These are phyloP conservation scores for Nakataea oryzae DNA, from an alignment of 2,329 filamentous ascomycete species.

Conservation along the genomic window DNA sequence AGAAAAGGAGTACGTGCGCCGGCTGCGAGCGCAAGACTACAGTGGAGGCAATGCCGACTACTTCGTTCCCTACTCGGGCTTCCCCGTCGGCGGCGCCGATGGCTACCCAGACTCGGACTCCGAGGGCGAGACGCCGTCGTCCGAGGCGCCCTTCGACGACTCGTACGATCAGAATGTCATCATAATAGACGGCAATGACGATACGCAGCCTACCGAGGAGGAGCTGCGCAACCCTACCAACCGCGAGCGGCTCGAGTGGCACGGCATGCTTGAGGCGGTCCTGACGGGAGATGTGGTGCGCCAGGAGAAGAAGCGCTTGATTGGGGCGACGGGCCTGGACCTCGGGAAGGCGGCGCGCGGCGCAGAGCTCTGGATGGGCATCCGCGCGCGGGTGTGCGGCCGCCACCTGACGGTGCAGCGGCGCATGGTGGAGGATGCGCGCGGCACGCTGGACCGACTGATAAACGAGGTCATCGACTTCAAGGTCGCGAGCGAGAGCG, in stretches of 20 bases:
- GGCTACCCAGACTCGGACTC: conserved; percentile 69
- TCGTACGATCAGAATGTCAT: conserved; percentile 85
- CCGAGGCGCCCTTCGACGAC: conserved; percentile 76
- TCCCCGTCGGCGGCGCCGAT: conserved; percentile 30
- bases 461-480: conserved; percentile 89
- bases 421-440: conserved; percentile 78
- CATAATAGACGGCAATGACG: conserved; percentile 85
- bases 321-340: conserved; percentile 58
- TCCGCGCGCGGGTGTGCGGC: conserved; percentile 75
- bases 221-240: conserved; percentile 83
- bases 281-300: conserved; percentile 93
- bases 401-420: conserved; percentile 75
- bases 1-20: conserved; percentile 90
- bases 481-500: conserved; percentile 85
- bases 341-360: conserved; percentile 57
- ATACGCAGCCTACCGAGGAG: conserved; percentile 78
- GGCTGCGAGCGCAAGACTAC: conserved; percentile 63
- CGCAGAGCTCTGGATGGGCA: conserved; percentile 77
- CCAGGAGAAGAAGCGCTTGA: conserved; percentile 93
- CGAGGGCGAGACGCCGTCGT: conserved; percentile 83
- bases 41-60: conserved; percentile 48
- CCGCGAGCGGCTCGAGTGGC: conserved; percentile 89
- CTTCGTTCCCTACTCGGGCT: conserved; percentile 60
- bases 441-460: conserved; percentile 58
- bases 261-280: conserved; percentile 93